Percentiles rank a stretch among this genome's conserved stretches.
phyloP scores from a whole-genome alignment of 169 alveolate genomes.

The Plasmodium falciparum region DNA sequence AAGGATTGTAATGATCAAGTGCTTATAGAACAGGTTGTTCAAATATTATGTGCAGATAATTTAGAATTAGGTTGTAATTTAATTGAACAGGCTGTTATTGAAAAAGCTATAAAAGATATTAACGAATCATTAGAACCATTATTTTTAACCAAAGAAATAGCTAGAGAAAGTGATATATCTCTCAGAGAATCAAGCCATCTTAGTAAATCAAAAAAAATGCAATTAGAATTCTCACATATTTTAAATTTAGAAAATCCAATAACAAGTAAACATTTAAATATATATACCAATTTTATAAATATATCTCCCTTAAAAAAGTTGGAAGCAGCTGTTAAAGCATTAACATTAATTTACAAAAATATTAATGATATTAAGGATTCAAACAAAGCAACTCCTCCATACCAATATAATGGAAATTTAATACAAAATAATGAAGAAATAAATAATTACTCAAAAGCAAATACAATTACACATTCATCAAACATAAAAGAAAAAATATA shows the following conservation, averaged over 20 bases:
- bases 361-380: constrained; percentile 16
- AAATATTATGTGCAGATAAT: constrained; percentile 93
- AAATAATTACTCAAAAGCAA: constrained; percentile 1
- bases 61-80: constrained; percentile 95
- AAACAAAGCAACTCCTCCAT: not conserved
- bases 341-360: constrained; percentile 50
- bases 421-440: constrained; percentile 30
- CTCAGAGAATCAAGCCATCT: constrained; percentile 30
- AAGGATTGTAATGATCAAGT: constrained; percentile 91
- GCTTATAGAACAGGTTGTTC: constrained; percentile 91
- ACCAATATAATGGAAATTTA: not conserved
- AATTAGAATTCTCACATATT: constrained; percentile 32
- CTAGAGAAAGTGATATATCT: constrained; percentile 19
- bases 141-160: constrained; percentile 54
- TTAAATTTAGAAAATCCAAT: constrained; percentile 65
- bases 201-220: constrained; percentile 39
- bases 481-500: constrained; percentile 1
- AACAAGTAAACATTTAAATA: constrained; percentile 73
- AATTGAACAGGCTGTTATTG: constrained; percentile 95
- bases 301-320: constrained; percentile 76
- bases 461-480: not conserved
- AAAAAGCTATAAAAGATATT: constrained; percentile 90
- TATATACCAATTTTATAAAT: constrained; percentile 81
- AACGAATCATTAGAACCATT: constrained; percentile 76
- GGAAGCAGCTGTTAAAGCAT: constrained; percentile 75